Evolutionary conservation across 208 protist species (phyloP), one percentile per base, ranked within the genome.

Genomic region (Strigomonas galati): DNA sequence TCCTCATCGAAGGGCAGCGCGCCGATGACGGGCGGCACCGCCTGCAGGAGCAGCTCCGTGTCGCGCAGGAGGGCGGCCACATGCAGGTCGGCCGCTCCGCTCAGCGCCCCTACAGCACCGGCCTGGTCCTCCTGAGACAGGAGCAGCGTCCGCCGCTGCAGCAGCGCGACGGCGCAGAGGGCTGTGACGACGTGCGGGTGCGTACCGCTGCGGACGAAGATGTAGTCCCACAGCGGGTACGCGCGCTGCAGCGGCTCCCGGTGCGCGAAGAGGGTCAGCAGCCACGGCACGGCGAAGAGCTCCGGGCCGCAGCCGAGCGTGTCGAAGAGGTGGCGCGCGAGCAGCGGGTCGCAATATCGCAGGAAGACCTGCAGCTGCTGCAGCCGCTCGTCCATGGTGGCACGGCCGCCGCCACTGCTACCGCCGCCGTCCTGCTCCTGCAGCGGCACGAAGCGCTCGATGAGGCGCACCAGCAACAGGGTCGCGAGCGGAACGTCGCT

Each of bases 261-360:
- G 68, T 98, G 90, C 24, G 89, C 81, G 61, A 96, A 84, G 32
- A 97, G 74, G 1, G 97, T 97, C 3, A 98, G 83, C 51, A 98
- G 88, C 97, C 97, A 99, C 57, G 89, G 76, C 32, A 99, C 97
- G n/a, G 97, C 94, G 74, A 97, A 99, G 9, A 98, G 76, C 49
- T 98, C 86, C 10, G 94, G 84, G 3, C 70, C 72, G 63, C 95
- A 98, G 23, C 70, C 76, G 17, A 98, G 78, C 1, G 72, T 44
- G 35, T 85, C 61, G 31, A 92, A 78, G 31, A 99, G 74, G 69
- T 99, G 89, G 23, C 51, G 32, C 3, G 92, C 92, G n/a, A 99
- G 75, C 14, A 84, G 69, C 4, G 97, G 94, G 68, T 98, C 91
- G 53, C 78, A 82, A 77, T 95, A 97, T n/a, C 74, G 76, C 31